A percentile compares a stretch with the other conserved stretches of the same genome.
phyloP scores from a whole-genome alignment of 345 rosid genomes.

The Raphanus raphanistrum region DNA sequence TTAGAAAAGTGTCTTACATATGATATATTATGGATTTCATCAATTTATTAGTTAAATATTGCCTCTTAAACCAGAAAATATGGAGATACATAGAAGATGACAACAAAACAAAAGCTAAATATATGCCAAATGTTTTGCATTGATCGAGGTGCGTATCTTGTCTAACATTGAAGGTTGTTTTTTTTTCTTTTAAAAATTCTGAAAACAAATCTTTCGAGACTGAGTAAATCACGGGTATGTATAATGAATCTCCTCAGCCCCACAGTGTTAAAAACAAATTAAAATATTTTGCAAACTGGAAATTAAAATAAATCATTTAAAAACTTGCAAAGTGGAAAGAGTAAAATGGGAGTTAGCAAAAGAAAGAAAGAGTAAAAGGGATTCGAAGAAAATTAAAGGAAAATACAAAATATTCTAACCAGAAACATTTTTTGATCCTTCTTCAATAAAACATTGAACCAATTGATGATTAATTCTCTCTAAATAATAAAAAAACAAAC shows the following conservation, averaged over 20 bases:
- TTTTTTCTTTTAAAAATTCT: neutral
- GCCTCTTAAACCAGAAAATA: conserved; percentile 7
- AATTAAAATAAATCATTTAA: neutral
- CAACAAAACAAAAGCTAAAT: conserved; percentile 23
- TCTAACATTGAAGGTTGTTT: conserved; percentile 12
- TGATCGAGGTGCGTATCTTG: conserved; percentile 23
- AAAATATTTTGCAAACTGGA: conserved; percentile 11
- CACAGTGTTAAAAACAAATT: neutral
- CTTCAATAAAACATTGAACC: neutral
- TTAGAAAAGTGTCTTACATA: neutral
- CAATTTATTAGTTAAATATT: conserved; percentile 23
- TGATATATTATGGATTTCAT: conserved; percentile 13
- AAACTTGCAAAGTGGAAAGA: neutral
- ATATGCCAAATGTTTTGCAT: conserved; percentile 33
- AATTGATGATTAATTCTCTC: neutral
- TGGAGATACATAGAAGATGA: conserved; percentile 29
- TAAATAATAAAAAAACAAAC: conserved; percentile 30
- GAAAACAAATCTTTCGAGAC: conserved; percentile 1
- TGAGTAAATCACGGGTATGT: conserved; percentile 30
- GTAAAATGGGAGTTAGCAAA: neutral
- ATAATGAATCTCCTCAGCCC: conserved; percentile 12
- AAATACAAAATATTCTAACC: neutral
- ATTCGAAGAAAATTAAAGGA: neutral
- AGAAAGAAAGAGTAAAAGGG: neutral
- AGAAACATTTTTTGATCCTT: neutral